Base-by-base conservation (phyloP, 2,329 filamentous ascomycete genomes). In the Geoglossum cookeanum region DNA sequence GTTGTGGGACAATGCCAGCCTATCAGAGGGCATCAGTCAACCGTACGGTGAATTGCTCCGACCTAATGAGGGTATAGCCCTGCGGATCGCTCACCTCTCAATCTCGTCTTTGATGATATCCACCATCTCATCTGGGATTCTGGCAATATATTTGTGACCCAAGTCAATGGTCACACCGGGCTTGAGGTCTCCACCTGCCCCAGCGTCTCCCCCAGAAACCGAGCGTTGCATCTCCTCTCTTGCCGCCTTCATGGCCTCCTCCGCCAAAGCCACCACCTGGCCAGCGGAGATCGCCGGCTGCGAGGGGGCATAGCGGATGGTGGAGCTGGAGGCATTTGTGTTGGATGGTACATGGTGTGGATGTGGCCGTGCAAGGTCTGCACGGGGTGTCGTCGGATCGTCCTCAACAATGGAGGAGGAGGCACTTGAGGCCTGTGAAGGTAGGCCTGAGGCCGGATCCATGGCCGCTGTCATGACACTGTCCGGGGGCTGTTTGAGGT, bases 1-100 rank as follows among this genome's bases (percentile, higher is more conserved):
- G 68, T 90, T 90, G 70, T 90, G 85, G n/a, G 85, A 88, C 61
- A 91, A 74, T 55, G 86, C 86, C 56, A 91, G 78, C 63, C 85
- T 89, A 45, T 45, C 5, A 65, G 51, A 22, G 57, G 45, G 45
- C 13, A 61, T 68, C 62, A 67, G 66, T 27, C 22, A 58, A 17
- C n/a, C 7, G 27, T 15, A 17, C 48, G 13, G 22, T 29, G 27
- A 8, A 37, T 45, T 22, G 42, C 17, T 17, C 17, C 6, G 15
- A 55, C n/a, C 6, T 30, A n/a, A n/a, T 5, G 48, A 29, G 33
- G 4, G 11, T n/a, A 39, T 32, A 9, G 7, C 15, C 29, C 13
- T 8, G 17, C 55, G 22, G 67, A 51, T 67, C 30, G 37, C 49
- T 53, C 9, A 87, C 83, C 84, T 76, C 71, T 87, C 84, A 60